A percentile compares a stretch with the other conserved stretches of the same genome.
Evolutionary conservation across 2,329 filamentous ascomycete species (phyloP).

Genomic region (Leptographium procerum): DNA sequence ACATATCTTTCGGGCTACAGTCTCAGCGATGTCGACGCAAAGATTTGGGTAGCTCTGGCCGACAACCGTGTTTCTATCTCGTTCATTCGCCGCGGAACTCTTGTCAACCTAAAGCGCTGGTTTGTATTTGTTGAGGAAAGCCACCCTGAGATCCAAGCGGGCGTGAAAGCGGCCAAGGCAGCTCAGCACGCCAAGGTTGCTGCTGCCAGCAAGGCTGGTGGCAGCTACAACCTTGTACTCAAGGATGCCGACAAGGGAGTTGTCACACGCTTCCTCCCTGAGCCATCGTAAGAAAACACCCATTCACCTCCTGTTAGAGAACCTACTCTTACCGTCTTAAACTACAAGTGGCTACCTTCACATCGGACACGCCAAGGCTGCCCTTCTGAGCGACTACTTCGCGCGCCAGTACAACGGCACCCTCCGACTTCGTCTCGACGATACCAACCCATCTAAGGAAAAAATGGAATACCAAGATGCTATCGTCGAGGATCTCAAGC

Average conservation of each 20-base stretch:
- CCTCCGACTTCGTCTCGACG: slow-evolving; percentile 85
- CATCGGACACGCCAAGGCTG: slow-evolving; percentile 79
- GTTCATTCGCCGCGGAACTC: slow-evolving; percentile 65
- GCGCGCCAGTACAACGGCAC: slow-evolving; percentile 89
- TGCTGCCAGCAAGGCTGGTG: slow-evolving; percentile 62
- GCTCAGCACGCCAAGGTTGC: slow-evolving; percentile 59
- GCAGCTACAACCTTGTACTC: slow-evolving; percentile 79
- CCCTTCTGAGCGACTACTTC: slow-evolving; percentile 80
- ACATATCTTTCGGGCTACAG: slow-evolving; percentile 77
- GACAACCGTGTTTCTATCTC: slow-evolving; percentile 76
- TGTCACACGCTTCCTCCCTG: slow-evolving; percentile 83
- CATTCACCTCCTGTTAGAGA: not conserved
- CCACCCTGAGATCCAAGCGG: slow-evolving; percentile 63
- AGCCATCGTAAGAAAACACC: slow-evolving; percentile 59
- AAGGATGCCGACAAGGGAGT: slow-evolving; percentile 80
- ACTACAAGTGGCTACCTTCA: slow-evolving; percentile 61
- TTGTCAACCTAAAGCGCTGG: slow-evolving; percentile 75
- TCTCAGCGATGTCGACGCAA: slow-evolving; percentile 64
- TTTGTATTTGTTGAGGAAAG: slow-evolving; percentile 74
- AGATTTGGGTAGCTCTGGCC: slow-evolving; percentile 73
- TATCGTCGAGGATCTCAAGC: slow-evolving; percentile 79
- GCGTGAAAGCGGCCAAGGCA: slow-evolving; percentile 58
- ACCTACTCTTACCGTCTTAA: slow-evolving; percentile 10
- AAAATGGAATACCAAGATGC: slow-evolving; percentile 93
- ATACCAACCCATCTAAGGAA: slow-evolving; percentile 96